Conservation (phyloP, 2,329 filamentous ascomycete species). For the Thelonectria olida region DNA sequence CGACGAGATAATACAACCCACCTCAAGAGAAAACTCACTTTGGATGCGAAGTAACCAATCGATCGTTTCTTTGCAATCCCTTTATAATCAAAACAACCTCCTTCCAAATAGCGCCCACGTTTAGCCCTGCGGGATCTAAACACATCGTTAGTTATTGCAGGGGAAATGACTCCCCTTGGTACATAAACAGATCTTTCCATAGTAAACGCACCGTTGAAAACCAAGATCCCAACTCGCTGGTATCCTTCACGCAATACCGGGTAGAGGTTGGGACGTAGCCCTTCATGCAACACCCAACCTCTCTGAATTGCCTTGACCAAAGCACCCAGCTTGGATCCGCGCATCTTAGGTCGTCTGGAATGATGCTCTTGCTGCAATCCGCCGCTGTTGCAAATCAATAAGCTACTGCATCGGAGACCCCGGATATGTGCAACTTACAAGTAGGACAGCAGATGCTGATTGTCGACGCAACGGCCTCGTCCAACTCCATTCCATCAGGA, state of each 20-base stretch:
- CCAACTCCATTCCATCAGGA: conserved; percentile 21
- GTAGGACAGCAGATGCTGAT: conserved; percentile 27
- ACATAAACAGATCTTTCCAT: neutral
- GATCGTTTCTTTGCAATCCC: no score
- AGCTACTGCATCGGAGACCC: neutral
- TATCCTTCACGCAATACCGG: conserved; percentile 15
- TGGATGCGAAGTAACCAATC: no score
- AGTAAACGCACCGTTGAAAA: neutral
- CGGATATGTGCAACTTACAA: neutral
- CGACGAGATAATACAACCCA: no score
- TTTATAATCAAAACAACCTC: no score
- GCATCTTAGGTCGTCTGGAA: conserved; percentile 18
- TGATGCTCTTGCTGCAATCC: conserved; percentile 13
- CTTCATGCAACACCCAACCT: conserved; percentile 22
- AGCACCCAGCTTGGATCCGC: conserved; percentile 19
- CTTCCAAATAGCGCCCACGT: no score
- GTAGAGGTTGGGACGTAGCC: conserved; percentile 20
- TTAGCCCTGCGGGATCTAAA: conserved; percentile 1
- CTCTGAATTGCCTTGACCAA: conserved; percentile 17
- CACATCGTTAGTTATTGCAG: neutral
- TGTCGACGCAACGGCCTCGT: neutral
- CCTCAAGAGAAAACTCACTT: no score
- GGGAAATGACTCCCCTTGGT: neutral
- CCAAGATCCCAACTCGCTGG: neutral
- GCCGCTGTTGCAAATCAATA: neutral